phyloP scores from a whole-genome alignment of 169 alveolate species.

The Eimeria brunetti region DNA sequence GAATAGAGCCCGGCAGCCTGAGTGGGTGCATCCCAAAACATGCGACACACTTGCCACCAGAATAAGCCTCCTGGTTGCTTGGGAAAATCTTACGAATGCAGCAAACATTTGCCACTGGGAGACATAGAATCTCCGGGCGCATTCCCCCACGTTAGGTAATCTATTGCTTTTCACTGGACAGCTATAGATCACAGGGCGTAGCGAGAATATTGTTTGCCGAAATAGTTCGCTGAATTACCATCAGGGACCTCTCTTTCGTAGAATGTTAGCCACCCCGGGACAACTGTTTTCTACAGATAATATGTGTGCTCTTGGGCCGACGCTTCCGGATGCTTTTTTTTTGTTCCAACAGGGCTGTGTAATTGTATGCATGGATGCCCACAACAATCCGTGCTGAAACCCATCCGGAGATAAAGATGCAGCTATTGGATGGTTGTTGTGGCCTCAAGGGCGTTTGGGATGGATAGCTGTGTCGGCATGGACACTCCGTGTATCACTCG shows the following conservation, averaged over 20 bases:
- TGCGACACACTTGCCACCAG: background rate
- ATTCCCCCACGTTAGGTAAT: too few species aligned
- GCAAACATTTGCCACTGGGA: background rate
- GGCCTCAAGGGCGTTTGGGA: background rate
- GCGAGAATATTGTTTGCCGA: too few species aligned
- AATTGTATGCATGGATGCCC: too few species aligned
- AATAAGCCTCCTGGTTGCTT: background rate
- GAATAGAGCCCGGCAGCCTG: background rate
- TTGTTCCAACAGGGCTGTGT: too few species aligned
- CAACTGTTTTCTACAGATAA: background rate
- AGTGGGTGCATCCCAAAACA: background rate
- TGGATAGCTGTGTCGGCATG: background rate
- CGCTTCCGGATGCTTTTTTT: background rate
- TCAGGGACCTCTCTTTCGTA: background rate
- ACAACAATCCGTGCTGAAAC: too few species aligned
- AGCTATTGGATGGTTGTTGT: background rate
- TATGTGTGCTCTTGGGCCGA: background rate
- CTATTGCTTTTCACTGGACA: too few species aligned
- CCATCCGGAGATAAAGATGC: background rate
- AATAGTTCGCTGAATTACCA: too few species aligned
- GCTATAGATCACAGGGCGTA: too few species aligned
- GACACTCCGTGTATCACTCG: background rate
- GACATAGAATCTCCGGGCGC: too few species aligned
- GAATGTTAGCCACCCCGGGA: background rate
- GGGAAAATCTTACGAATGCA: background rate